These are phyloP conservation scores for Larix kaempferi DNA, from an alignment of 75 land plant species.

Conservation along the genomic window DNA sequence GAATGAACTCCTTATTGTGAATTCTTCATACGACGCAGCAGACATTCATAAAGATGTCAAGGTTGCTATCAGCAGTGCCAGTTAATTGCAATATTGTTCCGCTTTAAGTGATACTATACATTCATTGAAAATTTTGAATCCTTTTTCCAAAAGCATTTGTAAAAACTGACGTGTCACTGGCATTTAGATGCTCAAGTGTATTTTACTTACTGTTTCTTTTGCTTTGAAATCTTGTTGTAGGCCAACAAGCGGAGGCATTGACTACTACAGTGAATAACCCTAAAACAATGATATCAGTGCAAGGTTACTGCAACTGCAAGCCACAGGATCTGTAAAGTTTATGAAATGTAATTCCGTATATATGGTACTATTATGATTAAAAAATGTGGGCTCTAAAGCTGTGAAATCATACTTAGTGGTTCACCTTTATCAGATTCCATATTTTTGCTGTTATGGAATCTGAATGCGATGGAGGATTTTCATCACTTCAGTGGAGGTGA, in stretches of 20 bases:
- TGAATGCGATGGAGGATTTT: not conserved
- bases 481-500: not conserved
- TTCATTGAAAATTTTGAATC: not conserved
- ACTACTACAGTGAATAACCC: constrained; percentile 19
- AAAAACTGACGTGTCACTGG: not conserved
- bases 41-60: not conserved
- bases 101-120: not conserved
- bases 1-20: not conserved
- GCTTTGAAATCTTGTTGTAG: constrained; percentile 18
- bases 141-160: not conserved
- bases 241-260: constrained; percentile 77
- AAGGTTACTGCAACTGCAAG: not conserved
- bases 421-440: not conserved
- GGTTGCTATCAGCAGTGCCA: not conserved
- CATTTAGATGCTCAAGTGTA: not conserved
- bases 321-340: not conserved
- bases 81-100: not conserved
- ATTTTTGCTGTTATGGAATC: not conserved
- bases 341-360: not conserved
- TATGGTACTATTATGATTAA: not conserved
- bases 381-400: not conserved
- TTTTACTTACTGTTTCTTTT: not conserved
- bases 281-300: not conserved
- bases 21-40: not conserved
- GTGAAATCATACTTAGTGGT: not conserved